Evolutionary conservation across 73 alveolate species (phyloP).

Genomic region (Loxodes magnus): DNA sequence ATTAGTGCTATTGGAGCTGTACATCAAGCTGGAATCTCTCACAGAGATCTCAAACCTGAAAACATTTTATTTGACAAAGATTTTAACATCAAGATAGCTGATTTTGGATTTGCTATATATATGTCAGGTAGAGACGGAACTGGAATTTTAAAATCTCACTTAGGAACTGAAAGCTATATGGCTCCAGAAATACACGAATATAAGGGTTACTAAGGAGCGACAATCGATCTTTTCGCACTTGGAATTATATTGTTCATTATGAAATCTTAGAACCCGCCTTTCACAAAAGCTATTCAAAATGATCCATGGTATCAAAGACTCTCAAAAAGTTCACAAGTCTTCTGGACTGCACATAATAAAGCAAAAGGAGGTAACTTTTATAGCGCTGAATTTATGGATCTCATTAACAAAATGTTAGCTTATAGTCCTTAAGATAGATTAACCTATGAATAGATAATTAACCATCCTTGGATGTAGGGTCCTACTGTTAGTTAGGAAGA

Average conservation of each 20-base stretch:
- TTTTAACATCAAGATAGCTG: slow-evolving; percentile 58
- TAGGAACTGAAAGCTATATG: slow-evolving; percentile 53
- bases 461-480: slow-evolving; percentile 19
- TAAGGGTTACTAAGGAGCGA: slow-evolving; percentile 16
- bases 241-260: slow-evolving; percentile 38
- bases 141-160: slow-evolving; percentile 25
- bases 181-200: slow-evolving; percentile 46
- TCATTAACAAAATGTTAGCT: slow-evolving; percentile 4
- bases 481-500: slow-evolving; percentile 24
- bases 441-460: background rate
- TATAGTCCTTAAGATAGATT: slow-evolving; percentile 2
- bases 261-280: slow-evolving; percentile 51
- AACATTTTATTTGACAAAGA: slow-evolving; percentile 48
- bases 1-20: slow-evolving; percentile 56
- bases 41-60: slow-evolving; percentile 77
- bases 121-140: slow-evolving; percentile 33
- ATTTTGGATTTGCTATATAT: slow-evolving; percentile 71
- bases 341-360: slow-evolving; percentile 44
- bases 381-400: background rate
- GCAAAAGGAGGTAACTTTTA: slow-evolving; percentile 31
- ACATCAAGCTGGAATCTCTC: slow-evolving; percentile 51
- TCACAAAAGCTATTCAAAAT: slow-evolving; percentile 27
- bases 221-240: slow-evolving; percentile 38
- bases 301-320: slow-evolving; percentile 32
- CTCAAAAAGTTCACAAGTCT: slow-evolving; percentile 29